Conservation (phyloP, 192 early-diverging fungal species). For the Coemansia sp. region DNA sequence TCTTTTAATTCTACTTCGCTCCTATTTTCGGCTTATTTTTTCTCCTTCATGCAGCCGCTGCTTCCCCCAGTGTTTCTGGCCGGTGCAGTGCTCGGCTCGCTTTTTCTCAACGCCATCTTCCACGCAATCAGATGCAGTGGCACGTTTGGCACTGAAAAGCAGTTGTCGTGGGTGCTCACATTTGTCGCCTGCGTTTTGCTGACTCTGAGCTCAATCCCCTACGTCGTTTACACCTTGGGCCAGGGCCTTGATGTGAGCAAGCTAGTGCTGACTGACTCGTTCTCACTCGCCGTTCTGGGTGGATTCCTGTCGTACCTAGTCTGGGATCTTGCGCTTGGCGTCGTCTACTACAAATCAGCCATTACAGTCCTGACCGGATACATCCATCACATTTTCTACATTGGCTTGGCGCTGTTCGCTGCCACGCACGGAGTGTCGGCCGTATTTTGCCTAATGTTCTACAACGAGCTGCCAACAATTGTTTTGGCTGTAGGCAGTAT, state of each 20-base stretch:
- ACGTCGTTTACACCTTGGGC: constrained; percentile 21
- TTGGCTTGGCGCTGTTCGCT: constrained; percentile 30
- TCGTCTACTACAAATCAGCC: constrained; percentile 57
- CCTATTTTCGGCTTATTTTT: background rate
- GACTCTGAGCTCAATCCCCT: constrained; percentile 33
- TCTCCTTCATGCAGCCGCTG: background rate
- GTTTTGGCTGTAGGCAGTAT: constrained; percentile 61
- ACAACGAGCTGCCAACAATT: constrained; percentile 64
- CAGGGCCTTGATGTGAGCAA: constrained; percentile 14
- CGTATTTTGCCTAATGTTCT: constrained; percentile 56
- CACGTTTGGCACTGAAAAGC: constrained; percentile 34
- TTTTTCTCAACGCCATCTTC: constrained; percentile 29
- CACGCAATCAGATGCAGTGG: constrained; percentile 5
- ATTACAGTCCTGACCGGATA: constrained; percentile 62
- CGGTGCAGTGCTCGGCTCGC: constrained; percentile 21
- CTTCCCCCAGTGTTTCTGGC: constrained; percentile 18
- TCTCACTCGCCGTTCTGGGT: constrained; percentile 44
- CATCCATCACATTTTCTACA: constrained; percentile 66
- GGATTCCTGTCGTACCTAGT: constrained; percentile 62
- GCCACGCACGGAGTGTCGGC: constrained; percentile 25
- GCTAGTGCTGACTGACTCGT: constrained; percentile 28
- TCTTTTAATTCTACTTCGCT: background rate
- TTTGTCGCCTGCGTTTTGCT: constrained; percentile 31
- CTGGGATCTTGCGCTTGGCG: constrained; percentile 61
- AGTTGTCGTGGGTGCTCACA: constrained; percentile 59